phyloP scores from a whole-genome alignment of 169 alveolate species.

The Plasmodium ovale region DNA sequence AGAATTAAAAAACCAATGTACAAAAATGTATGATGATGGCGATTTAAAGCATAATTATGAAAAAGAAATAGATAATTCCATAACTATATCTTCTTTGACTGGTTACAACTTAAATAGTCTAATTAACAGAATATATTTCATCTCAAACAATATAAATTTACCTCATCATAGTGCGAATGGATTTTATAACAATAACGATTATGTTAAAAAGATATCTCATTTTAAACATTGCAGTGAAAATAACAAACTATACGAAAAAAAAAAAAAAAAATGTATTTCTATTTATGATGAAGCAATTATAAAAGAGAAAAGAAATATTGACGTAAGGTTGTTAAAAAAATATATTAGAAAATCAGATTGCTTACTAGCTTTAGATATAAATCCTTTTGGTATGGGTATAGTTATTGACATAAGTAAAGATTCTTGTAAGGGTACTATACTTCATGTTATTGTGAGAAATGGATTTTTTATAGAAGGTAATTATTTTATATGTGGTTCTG shows the following conservation, averaged over 20 bases:
- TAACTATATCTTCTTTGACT: constrained; percentile 80
- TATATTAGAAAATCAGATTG: constrained; percentile 83
- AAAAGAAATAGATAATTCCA: constrained; percentile 75
- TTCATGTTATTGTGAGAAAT: constrained; percentile 81
- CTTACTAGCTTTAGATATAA: constrained; percentile 78
- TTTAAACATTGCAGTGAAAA: background rate
- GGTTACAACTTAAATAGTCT: constrained; percentile 75
- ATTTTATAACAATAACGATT: constrained; percentile 12
- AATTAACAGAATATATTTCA: constrained; percentile 45
- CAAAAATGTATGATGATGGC: constrained; percentile 77
- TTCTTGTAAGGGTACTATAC: constrained; percentile 79
- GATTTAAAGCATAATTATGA: constrained; percentile 71
- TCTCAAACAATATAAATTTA: constrained; percentile 30
- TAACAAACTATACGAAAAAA: background rate
- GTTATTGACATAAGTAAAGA: constrained; percentile 81
- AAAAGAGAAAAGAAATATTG: constrained; percentile 15
- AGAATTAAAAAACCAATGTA: constrained; percentile 79
- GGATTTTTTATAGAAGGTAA: constrained; percentile 85
- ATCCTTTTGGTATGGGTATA: constrained; percentile 82
- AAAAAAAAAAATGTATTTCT: no score
- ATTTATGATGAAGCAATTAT: background rate
- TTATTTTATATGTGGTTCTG: constrained; percentile 86
- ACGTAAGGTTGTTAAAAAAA: constrained; percentile 30
- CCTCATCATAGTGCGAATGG: constrained; percentile 71
- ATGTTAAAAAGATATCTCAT: background rate